Evolutionary conservation across 2,329 filamentous ascomycete species (phyloP).

Genomic region (Gaeumannomyces tritici): DNA sequence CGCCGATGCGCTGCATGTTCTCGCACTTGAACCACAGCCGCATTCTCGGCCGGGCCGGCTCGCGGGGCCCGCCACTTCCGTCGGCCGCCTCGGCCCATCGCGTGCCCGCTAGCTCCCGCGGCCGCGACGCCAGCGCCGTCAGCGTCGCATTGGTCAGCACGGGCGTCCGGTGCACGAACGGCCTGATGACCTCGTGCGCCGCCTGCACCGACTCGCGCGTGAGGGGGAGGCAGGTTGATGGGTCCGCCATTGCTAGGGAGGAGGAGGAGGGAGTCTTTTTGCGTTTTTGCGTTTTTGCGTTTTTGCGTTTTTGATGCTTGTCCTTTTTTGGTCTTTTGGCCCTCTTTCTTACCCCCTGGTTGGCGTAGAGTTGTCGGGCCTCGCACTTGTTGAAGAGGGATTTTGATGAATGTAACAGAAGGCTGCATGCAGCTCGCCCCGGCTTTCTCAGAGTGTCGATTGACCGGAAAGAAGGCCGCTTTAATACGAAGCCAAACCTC

Average conservation of each 20-base stretch:
- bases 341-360: no score
- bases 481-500: no score
- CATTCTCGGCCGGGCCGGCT: constrained; percentile 55
- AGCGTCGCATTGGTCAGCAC: constrained; percentile 73
- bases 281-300: no score
- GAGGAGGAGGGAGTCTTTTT: no score
- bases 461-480: no score
- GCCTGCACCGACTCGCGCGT: constrained; percentile 61
- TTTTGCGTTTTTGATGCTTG: not conserved
- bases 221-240: constrained; percentile 50
- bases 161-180: constrained; percentile 74
- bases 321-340: not conserved
- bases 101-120: constrained; percentile 30
- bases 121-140: constrained; percentile 62
- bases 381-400: no score
- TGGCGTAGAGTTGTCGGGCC: no score
- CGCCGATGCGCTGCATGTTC: constrained; percentile 82
- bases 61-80: not conserved
- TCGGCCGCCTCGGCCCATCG: constrained; percentile 1
- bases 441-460: no score
- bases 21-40: constrained; percentile 92
- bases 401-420: no score
- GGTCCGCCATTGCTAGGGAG: constrained; percentile 47
- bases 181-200: constrained; percentile 64
- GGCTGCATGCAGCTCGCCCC: no score